These are phyloP conservation scores for Tirmania nivea DNA, from an alignment of 495 filamentous ascomycete species.

Conservation along the genomic window DNA sequence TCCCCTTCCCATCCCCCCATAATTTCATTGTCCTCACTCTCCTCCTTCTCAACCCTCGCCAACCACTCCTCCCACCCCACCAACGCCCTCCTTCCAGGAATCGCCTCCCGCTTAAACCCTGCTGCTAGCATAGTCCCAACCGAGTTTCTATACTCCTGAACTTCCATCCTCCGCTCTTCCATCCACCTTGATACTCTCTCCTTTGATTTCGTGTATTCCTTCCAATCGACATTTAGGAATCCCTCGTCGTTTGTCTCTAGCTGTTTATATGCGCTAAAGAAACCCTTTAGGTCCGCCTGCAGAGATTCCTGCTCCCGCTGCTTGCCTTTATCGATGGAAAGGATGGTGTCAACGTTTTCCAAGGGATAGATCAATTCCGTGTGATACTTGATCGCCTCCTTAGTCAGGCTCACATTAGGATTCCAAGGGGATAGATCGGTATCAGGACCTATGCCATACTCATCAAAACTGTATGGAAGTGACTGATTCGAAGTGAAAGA, in stretches of 20 bases:
- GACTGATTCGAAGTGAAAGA: not conserved
- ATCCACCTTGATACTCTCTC: not conserved
- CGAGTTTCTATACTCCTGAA: not conserved
- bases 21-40: no score
- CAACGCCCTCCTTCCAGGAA: not conserved
- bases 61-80: not conserved
- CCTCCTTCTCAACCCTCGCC: not conserved
- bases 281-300: not conserved
- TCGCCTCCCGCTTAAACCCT: not conserved
- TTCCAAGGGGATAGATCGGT: not conserved
- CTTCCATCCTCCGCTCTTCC: not conserved
- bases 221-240: not conserved
- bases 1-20: not conserved
- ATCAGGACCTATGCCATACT: not conserved
- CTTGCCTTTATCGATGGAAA: not conserved
- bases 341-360: not conserved
- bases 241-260: not conserved
- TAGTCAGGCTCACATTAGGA: not conserved
- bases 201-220: not conserved
- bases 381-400: not conserved
- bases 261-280: not conserved
- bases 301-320: not conserved
- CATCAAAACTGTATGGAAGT: not conserved
- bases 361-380: not conserved
- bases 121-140: no score